Percentiles rank a stretch among this genome's conserved stretches.
phyloP scores from a whole-genome alignment of 495 filamentous ascomycete species.

The Astrothelium macrocarpum region DNA sequence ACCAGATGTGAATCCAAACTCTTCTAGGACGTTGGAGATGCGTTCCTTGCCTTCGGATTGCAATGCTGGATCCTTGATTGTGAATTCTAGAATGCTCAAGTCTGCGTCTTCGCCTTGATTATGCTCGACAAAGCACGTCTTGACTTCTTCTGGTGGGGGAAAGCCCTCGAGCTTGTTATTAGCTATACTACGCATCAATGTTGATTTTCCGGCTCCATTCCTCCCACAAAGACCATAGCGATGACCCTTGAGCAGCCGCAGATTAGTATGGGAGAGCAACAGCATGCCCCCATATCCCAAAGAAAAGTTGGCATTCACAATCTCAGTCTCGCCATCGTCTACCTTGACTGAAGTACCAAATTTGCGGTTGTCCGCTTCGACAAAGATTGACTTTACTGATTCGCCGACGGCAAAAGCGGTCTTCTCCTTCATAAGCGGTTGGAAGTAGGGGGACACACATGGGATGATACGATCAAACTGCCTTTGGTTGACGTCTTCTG shows the following conservation, averaged over 20 bases:
- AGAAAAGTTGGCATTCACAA: slow-evolving; percentile 97
- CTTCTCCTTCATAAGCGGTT: slow-evolving; percentile 50
- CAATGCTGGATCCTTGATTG: slow-evolving; percentile 72
- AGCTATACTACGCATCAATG: slow-evolving; percentile 93
- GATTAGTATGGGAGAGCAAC: slow-evolving; percentile 89
- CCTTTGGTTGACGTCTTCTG: slow-evolving; percentile 80
- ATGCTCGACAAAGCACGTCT: slow-evolving; percentile 98
- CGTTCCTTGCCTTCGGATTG: slow-evolving; percentile 63
- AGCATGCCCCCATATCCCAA: slow-evolving; percentile 98
- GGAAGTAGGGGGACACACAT: slow-evolving; percentile 63
- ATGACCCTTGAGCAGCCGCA: slow-evolving; percentile 88
- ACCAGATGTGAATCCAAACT: slow-evolving; percentile 88
- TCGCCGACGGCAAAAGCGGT: slow-evolving; percentile 51
- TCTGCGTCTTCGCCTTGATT: slow-evolving; percentile 96
- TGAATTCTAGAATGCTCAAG: slow-evolving; percentile 86
- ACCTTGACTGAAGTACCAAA: slow-evolving; percentile 76
- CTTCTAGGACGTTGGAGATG: slow-evolving; percentile 71
- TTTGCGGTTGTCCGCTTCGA: slow-evolving; percentile 76
- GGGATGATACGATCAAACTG: slow-evolving; percentile 59
- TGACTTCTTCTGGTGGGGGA: slow-evolving; percentile 77
- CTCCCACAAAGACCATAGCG: slow-evolving; percentile 93
- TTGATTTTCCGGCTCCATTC: slow-evolving; percentile 97
- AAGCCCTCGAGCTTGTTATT: slow-evolving; percentile 95
- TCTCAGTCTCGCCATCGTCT: slow-evolving; percentile 79
- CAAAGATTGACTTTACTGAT: slow-evolving; percentile 58